Evolutionary conservation across 2,329 filamentous ascomycete genomes (phyloP).

Genomic region (Sclerotinia trifoliorum): DNA sequence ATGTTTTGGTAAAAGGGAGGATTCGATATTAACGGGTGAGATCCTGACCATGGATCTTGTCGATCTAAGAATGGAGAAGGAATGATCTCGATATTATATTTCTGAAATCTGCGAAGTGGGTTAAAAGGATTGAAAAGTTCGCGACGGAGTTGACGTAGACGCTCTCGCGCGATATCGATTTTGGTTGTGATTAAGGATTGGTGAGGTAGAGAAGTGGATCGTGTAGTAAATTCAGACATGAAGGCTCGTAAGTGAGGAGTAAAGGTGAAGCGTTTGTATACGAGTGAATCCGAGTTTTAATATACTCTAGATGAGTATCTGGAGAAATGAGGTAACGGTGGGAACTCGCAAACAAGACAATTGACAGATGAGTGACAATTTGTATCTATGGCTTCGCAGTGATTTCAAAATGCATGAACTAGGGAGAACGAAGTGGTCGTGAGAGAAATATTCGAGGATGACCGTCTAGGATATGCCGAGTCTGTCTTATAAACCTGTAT

Average conservation of each 20-base stretch:
- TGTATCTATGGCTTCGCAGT: not conserved
- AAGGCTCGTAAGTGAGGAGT: conserved; percentile 7
- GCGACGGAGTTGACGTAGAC: conserved; percentile 29
- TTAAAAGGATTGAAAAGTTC: conserved; percentile 25
- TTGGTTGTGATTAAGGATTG: conserved; percentile 24
- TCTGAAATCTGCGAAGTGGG: conserved; percentile 27
- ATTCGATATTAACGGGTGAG: not conserved
- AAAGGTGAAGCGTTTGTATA: conserved; percentile 14
- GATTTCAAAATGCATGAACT: too few species aligned
- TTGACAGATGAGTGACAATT: not conserved
- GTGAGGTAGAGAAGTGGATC: conserved; percentile 23
- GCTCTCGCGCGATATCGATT: conserved; percentile 25
- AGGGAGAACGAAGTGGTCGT: not conserved
- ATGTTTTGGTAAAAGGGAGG: conserved; percentile 10
- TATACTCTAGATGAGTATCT: not conserved
- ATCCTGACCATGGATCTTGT: conserved; percentile 22
- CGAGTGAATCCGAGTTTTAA: conserved; percentile 2
- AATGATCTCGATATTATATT: conserved; percentile 22
- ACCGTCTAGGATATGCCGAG: not conserved
- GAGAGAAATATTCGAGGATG: not conserved
- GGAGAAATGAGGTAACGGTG: not conserved
- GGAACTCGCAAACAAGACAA: not conserved
- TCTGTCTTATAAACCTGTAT: not conserved
- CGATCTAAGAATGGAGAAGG: conserved; percentile 26
- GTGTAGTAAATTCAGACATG: conserved; percentile 24